Percentiles rank a stretch among this genome's conserved stretches.
Evolutionary conservation across 2,329 filamentous ascomycete species (phyloP).

Genomic region (Penicillium sp.): DNA sequence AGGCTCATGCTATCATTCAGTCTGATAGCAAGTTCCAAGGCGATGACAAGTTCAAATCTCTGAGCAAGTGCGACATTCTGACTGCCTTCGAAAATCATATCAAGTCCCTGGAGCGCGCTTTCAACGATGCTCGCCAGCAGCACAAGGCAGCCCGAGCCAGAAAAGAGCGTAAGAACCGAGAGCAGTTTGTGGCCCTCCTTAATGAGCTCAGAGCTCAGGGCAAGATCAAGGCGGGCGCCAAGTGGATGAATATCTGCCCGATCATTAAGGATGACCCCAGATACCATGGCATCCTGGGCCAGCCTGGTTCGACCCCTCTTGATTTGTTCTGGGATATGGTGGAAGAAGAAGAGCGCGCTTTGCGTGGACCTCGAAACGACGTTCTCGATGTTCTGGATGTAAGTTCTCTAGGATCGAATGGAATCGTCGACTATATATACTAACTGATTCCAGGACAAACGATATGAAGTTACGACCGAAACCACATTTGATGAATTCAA

Average conservation of each 20-base stretch:
- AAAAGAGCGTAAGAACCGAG: conserved; percentile 80
- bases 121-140: conserved; percentile 87
- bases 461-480: conserved; percentile 82
- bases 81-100: conserved; percentile 94
- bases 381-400: conserved; percentile 87
- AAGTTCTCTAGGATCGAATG: conserved; percentile 37
- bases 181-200: conserved; percentile 73
- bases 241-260: conserved; percentile 80
- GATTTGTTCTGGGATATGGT: conserved; percentile 95
- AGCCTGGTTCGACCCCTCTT: conserved; percentile 77
- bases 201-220: conserved; percentile 70
- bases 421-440: conserved; percentile 11
- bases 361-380: conserved; percentile 76
- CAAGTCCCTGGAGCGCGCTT: conserved; percentile 82
- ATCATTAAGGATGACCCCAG: conserved; percentile 76
- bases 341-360: conserved; percentile 87
- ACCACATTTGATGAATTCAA: conserved; percentile 89
- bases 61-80: conserved; percentile 86
- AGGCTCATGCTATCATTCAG: conserved; percentile 79
- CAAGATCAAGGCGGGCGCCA: conserved; percentile 83
- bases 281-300: conserved; percentile 79
- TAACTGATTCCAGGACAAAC: conserved; percentile 68
- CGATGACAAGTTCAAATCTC: conserved; percentile 79
- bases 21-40: conserved; percentile 72
- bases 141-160: conserved; percentile 79